Conservation (phyloP, 1,284 basidiomycete species). For the Marasmius tenuissimus region DNA sequence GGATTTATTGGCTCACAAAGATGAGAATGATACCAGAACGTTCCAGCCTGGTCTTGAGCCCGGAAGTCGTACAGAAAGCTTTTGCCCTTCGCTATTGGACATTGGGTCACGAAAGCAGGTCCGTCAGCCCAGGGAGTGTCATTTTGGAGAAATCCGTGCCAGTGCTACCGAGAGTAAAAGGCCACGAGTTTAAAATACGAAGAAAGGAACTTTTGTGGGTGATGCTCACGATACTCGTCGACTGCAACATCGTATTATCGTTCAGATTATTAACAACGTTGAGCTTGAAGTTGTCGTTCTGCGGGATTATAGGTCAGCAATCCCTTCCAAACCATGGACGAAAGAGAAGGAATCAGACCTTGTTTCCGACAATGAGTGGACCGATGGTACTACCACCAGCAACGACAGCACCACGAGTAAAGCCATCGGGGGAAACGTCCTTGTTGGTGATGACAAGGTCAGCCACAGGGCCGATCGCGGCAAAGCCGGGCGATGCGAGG, state of each 20-base stretch:
- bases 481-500: neutral
- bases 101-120: constrained; percentile 33
- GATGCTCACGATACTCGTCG: neutral
- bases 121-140: constrained; percentile 35
- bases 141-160: constrained; percentile 39
- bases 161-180: constrained; percentile 27
- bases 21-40: constrained; percentile 46
- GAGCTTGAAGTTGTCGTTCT: constrained; percentile 22
- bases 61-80: constrained; percentile 34
- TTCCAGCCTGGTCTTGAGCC: constrained; percentile 36
- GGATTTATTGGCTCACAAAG: constrained; percentile 26
- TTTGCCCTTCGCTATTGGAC: constrained; percentile 36
- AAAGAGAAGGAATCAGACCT: constrained; percentile 4
- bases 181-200: no score
- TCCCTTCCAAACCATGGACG: neutral
- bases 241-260: constrained; percentile 20
- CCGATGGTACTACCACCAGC: constrained; percentile 11
- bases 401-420: constrained; percentile 2
- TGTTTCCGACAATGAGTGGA: constrained; percentile 19
- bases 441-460: neutral
- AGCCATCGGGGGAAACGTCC: neutral
- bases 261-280: constrained; percentile 21
- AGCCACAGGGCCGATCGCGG: neutral
- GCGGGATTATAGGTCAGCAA: neutral
- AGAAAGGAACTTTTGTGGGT: neutral